Percentiles rank a stretch among this genome's conserved stretches.
Conservation (phyloP, 768 basidiomycete species). For the Cyclocybe cylindracea region DNA sequence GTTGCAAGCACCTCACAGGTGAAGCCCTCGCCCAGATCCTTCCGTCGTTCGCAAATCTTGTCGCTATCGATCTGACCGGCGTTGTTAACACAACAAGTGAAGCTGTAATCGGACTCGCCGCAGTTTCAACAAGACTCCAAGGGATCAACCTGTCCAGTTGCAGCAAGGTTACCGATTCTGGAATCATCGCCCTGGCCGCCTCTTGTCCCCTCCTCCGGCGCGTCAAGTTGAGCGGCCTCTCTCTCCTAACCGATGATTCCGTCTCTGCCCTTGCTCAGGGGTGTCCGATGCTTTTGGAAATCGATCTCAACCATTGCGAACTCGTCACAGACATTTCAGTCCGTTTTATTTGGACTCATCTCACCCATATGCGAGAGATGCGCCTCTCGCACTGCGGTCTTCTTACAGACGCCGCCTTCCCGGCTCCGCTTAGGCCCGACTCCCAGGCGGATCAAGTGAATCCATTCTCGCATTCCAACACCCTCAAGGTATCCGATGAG, state of each 20-base stretch:
- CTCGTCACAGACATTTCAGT: conserved; percentile 75
- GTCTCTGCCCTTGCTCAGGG: conserved; percentile 74
- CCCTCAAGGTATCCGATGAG: conserved; percentile 34
- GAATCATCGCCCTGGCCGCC: conserved; percentile 73
- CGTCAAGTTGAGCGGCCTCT: conserved; percentile 85
- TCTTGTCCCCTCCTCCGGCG: conserved; percentile 80
- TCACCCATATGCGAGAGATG: conserved; percentile 87
- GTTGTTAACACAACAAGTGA: conserved; percentile 69
- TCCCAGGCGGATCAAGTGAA: conserved; percentile 36
- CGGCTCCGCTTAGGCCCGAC: conserved; percentile 57
- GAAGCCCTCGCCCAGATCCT: conserved; percentile 65
- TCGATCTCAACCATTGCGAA: conserved; percentile 88
- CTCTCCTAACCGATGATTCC: conserved; percentile 72
- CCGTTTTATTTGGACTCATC: conserved; percentile 82
- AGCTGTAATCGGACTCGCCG: conserved; percentile 71
- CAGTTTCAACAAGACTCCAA: conserved; percentile 73
- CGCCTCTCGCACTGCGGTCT: conserved; percentile 76
- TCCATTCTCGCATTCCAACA: conserved; percentile 40
- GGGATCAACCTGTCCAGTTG: conserved; percentile 92
- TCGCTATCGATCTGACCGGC: conserved; percentile 83
- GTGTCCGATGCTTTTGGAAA: conserved; percentile 88
- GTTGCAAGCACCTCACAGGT: conserved; percentile 69
- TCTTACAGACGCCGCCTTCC: conserved; percentile 86
- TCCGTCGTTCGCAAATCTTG: conserved; percentile 70
- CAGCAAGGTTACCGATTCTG: conserved; percentile 74